Evolutionary conservation across 192 early-diverging fungal genomes (phyloP), one percentile per base, ranked within the genome.

Genomic region (Linnemannia elongata): DNA sequence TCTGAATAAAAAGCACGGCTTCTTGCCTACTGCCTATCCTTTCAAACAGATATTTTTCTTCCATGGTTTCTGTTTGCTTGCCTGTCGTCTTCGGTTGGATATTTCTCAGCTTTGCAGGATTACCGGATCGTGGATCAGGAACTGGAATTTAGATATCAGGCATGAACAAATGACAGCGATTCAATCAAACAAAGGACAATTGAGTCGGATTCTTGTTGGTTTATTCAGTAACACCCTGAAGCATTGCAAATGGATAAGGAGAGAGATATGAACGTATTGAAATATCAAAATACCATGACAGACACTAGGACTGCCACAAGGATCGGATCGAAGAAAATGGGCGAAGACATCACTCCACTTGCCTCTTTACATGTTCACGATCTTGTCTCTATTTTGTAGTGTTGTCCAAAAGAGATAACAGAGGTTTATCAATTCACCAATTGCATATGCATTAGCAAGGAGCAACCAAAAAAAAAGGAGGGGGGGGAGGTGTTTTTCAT

Each of bases 351-450:
- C 3, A 27, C 1, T 30, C 30, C 13, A 1, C 60, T 66, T n/a
- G 10, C 57, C 9, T 57, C 5, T 9, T 69, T 89, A 94, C 75
- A 93, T 82, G 82, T 94, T 94, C 73, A 94, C 92, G 52, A 95
- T 95, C 85, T 90, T 92, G 78, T 90, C 88, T 60, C 88, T 89
- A 70, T 33, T 20, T 4, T 52, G 41, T 0, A 75, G 45, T 9
- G 42, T 44, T 45, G 20, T 45, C 4, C 24, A 30, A 41, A 24
- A 39, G n/a, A 33, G n/a, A 69, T 57, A 52, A 15, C 20, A 33
- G 9, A 13, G 20, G 38, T 42, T 22, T n/a, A 17, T 72, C 22
- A 72, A 24, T 72, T 22, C 41, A 4, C 24, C 70, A n/a, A 22
- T 15, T n/a, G 10, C 24, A 18, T 7, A 22, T 42, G 10, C 69